Evolutionary conservation across 768 basidiomycete species (phyloP).

Genomic region (Phanerochaete sordida): DNA sequence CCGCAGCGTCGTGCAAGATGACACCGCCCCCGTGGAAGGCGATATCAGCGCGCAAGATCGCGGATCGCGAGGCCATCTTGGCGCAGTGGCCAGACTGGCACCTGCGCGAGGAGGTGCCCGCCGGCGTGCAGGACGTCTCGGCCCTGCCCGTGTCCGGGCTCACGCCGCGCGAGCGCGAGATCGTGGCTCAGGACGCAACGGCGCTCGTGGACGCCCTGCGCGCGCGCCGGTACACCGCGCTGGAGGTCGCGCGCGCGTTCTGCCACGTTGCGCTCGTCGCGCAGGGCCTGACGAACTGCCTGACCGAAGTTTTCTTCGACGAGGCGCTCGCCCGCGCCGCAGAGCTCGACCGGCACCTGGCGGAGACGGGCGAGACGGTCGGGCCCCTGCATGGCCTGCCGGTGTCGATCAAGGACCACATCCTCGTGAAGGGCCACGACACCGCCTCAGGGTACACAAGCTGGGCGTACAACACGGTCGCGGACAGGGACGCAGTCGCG

Average conservation of each 20-base stretch:
- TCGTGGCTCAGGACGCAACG: conserved; percentile 33
- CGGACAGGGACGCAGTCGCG: conserved; percentile 39
- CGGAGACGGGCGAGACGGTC: conserved; percentile 49
- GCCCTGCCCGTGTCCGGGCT: conserved; percentile 25
- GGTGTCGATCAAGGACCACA: conserved; percentile 72
- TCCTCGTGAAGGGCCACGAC: conserved; percentile 59
- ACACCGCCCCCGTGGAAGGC: conserved; percentile 8
- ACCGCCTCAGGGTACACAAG: conserved; percentile 67
- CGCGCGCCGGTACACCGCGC: conserved; percentile 27
- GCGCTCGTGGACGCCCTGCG: conserved; percentile 26
- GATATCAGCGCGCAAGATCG: conserved; percentile 20
- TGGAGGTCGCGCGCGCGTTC: conserved; percentile 33
- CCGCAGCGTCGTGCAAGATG: background rate
- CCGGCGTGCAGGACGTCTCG: conserved; percentile 24
- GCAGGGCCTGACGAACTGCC: conserved; percentile 68
- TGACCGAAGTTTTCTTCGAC: conserved; percentile 81
- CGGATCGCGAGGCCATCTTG: conserved; percentile 25
- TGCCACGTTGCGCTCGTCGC: conserved; percentile 40
- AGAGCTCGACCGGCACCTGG: conserved; percentile 64
- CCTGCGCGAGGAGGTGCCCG: conserved; percentile 16
- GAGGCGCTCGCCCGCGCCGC: conserved; percentile 60
- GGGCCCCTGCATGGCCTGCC: conserved; percentile 84
- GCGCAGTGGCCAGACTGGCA: conserved; percentile 25
- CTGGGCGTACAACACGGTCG: conserved; percentile 63
- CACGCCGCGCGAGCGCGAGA: conserved; percentile 26